Base-by-base conservation (phyloP, 805 yeast genomes). In the Myxozyma vanderwaltii region DNA sequence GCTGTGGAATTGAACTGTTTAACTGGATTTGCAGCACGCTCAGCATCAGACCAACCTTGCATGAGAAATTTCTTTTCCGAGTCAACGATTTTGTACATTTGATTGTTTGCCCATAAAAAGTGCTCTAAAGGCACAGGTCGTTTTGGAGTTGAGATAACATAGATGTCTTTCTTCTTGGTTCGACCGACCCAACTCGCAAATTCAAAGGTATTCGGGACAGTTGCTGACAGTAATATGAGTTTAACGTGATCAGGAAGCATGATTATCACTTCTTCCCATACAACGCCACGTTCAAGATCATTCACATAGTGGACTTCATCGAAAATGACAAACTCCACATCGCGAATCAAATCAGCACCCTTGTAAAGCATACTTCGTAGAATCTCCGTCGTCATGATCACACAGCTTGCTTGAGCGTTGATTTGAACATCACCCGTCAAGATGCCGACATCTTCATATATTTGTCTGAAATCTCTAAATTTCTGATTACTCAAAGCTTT, bases 171-270 rank as follows among this genome's bases (percentile, higher is more conserved):
- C 68, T 89, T 91, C 71, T 94, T 94, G 0, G 99, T 94, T 73
- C 99, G 81, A 3, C 99, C 98, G 19, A 94, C 92, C 99, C 99
- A 94, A 65, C 87, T 89, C 7, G 99, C 99, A 79, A 94, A 94
- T 71, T 94, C 99, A 71, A 82, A 88, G 0, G 99, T 92, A 71
- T 94, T 94, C n/a, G 99, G 99, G 6, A 94, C 98, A 0, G 99
- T 94, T 3, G 99, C 99, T 12, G 97, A 89, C 40, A 94, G 78
- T 41, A 94, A 77, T 63, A 94, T 90, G 68, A 89, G 88, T 70
- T 92, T 92, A 59, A 94, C 94, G 71, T 94, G 97, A 64, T 91
- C 97, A 0, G 99, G 99, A 35, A 94, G 77, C 96, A 94, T 90
- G 67, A 94, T 94, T 62, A 94, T 94, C 23, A 94, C 97, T 75